Conservation (phyloP, 1,284 basidiomycete species). For the Cryptococcus deneoformans region DNA sequence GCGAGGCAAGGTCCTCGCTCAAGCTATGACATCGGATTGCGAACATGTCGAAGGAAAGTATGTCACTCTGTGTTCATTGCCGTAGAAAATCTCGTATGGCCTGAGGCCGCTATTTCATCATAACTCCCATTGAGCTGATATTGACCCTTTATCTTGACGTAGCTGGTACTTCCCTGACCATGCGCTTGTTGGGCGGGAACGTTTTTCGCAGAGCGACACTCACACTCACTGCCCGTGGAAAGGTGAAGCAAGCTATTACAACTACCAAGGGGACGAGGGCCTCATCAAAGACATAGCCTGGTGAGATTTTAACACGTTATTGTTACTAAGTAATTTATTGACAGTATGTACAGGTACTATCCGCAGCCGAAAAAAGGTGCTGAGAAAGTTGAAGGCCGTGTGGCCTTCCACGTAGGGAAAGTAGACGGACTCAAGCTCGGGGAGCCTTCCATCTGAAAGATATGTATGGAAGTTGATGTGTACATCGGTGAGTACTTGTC, state of each 20-base stretch:
- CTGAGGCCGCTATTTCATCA: background rate
- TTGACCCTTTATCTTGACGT: background rate
- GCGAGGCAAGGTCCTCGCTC: slow-evolving; percentile 32
- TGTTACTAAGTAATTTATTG: background rate
- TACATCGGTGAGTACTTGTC: no score
- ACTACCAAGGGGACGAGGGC: slow-evolving; percentile 35
- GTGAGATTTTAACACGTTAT: slow-evolving; percentile 10
- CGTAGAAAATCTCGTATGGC: background rate
- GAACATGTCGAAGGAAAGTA: slow-evolving; percentile 41
- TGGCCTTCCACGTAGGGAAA: slow-evolving; percentile 43
- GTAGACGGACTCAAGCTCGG: slow-evolving; percentile 32
- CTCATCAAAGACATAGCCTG: slow-evolving; percentile 44
- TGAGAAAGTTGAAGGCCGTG: slow-evolving; percentile 34
- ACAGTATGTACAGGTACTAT: slow-evolving; percentile 33
- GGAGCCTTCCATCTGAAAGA: slow-evolving; percentile 23
- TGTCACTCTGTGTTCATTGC: slow-evolving; percentile 11
- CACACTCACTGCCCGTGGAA: slow-evolving; percentile 41
- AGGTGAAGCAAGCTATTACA: slow-evolving; percentile 40
- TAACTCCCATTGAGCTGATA: background rate
- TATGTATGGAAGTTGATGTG: background rate
- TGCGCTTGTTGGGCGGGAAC: slow-evolving; percentile 30
- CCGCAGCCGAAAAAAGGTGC: slow-evolving; percentile 36
- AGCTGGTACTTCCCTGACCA: slow-evolving; percentile 44
- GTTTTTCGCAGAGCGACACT: slow-evolving; percentile 31
- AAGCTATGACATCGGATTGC: slow-evolving; percentile 32